Base-by-base conservation (phyloP, 441 rosid species). In the Syzygium syzygioides region DNA sequence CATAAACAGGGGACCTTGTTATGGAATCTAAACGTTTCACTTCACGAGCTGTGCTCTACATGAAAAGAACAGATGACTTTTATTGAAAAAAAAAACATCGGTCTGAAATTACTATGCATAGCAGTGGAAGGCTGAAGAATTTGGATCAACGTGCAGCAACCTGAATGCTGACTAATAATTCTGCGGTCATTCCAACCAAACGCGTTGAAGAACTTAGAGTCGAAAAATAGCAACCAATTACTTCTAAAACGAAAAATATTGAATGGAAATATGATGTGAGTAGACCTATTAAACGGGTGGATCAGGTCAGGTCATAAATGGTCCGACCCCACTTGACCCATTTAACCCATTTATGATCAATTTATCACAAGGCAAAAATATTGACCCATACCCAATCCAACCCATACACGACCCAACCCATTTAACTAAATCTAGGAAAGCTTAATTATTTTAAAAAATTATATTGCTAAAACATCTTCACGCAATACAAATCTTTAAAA, bases 11-110 rank as follows among this genome's bases (percentile, higher is more conserved):
- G 18, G 99, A 97, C 94, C 99, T 94, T 54, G 95, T 92, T 85
- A 94, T 88, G 55, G 99, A 98, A 91, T 98, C 99, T 92, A 98
- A 86, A 79, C 99, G 98, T 92, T 97, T 98, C 86, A 97, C 95
- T 93, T 97, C 99, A 86, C 99, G 99, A 4, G 99, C 94, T 25
- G 99, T 97, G 93, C 95, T 97, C 99, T 98, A 89, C 64, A 91
- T 52, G 87, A 87, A 88, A 89, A 87, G 76, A 26, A 85, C 48
- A 88, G 87, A 85, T 76, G 1, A 76, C 52, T 23, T 37, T 71
- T 45, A 76, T 37, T 32, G 30, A 64, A 88, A 55, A 26, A 32
- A 3, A 34, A 71, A 37, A 20, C 3, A 37, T 37, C 5, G 0
- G 1, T 37, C 52, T 20, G 12, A 71, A 37, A 37, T 41, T 71